These are phyloP conservation scores for Bipolaris gigantea DNA, from an alignment of 2,329 filamentous ascomycete genomes.

Conservation along the genomic window DNA sequence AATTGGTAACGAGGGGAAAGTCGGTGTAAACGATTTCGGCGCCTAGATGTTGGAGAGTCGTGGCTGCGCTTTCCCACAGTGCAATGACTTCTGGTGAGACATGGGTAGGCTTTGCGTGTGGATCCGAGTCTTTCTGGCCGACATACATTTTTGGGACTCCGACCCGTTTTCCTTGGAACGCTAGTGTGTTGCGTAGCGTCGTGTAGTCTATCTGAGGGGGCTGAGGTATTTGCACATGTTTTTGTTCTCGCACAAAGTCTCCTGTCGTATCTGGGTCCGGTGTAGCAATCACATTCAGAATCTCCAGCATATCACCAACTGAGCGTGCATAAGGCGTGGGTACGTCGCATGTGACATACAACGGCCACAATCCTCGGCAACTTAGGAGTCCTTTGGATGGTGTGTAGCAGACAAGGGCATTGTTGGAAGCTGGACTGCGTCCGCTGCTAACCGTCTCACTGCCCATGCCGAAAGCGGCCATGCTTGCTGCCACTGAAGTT, in stretches of 20 bases:
- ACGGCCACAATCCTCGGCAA: constrained; percentile 57
- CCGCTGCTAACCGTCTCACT: constrained; percentile 61
- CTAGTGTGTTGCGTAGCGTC: constrained; percentile 34
- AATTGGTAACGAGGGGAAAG: constrained; percentile 52
- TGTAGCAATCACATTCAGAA: constrained; percentile 54
- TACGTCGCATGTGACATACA: constrained; percentile 61
- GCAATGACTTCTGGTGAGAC: constrained; percentile 46
- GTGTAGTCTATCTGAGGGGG: constrained; percentile 41
- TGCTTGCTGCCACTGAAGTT: constrained; percentile 53
- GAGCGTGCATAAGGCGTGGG: constrained; percentile 57
- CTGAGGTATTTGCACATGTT: constrained; percentile 48
- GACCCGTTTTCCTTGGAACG: constrained; percentile 51
- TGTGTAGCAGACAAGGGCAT: constrained; percentile 59
- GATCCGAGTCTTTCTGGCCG: constrained; percentile 42
- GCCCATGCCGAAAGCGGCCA: constrained; percentile 58
- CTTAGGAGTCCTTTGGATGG: constrained; percentile 58
- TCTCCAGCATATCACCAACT: constrained; percentile 53
- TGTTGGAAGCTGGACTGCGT: constrained; percentile 60
- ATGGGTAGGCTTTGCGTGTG: constrained; percentile 39
- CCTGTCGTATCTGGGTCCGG: constrained; percentile 48
- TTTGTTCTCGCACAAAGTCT: constrained; percentile 61
- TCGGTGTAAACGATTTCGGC: constrained; percentile 50
- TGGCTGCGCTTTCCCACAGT: constrained; percentile 39
- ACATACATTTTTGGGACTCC: constrained; percentile 58
- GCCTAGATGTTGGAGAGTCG: constrained; percentile 47